These are phyloP conservation scores for Candida manassasensis DNA, from an alignment of 805 yeast species.

Conservation along the genomic window DNA sequence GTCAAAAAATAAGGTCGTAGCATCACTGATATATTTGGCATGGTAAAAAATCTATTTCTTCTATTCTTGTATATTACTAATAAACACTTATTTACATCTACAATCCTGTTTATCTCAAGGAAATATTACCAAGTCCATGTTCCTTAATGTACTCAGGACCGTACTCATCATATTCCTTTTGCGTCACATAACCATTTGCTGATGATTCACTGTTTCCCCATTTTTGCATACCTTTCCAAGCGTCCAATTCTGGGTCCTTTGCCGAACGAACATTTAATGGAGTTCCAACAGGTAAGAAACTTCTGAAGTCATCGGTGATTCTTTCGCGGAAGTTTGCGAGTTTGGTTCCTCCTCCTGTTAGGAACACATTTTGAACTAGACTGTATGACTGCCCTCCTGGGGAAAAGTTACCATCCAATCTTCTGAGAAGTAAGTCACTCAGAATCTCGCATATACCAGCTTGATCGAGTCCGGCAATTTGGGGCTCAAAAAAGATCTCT, in stretches of 20 bases:
- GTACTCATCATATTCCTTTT: constrained; percentile 75
- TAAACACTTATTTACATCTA: constrained; percentile 6
- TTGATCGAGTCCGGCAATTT: constrained; percentile 92
- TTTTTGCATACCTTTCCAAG: constrained; percentile 93
- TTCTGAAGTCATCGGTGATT: constrained; percentile 61
- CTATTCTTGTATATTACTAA: constrained; percentile 6
- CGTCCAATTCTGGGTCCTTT: constrained; percentile 64
- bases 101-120: constrained; percentile 17
- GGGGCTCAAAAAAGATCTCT: constrained; percentile 87
- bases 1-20: constrained; percentile 13
- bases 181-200: constrained; percentile 49
- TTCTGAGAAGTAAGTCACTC: constrained; percentile 57
- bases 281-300: constrained; percentile 65
- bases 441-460: constrained; percentile 85
- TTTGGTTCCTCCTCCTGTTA: constrained; percentile 81
- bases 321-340: constrained; percentile 66
- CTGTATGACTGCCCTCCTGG: constrained; percentile 50
- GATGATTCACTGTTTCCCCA: constrained; percentile 57
- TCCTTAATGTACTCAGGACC: constrained; percentile 89
- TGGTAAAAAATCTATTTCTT: constrained; percentile 1
- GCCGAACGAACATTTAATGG: constrained; percentile 61
- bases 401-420: constrained; percentile 53
- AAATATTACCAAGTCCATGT: constrained; percentile 69
- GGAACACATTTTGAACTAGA: constrained; percentile 59
- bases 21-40: constrained; percentile 1